Base-by-base conservation (phyloP, 2,329 filamentous ascomycete species). In the Huntiella abstrusa region DNA sequence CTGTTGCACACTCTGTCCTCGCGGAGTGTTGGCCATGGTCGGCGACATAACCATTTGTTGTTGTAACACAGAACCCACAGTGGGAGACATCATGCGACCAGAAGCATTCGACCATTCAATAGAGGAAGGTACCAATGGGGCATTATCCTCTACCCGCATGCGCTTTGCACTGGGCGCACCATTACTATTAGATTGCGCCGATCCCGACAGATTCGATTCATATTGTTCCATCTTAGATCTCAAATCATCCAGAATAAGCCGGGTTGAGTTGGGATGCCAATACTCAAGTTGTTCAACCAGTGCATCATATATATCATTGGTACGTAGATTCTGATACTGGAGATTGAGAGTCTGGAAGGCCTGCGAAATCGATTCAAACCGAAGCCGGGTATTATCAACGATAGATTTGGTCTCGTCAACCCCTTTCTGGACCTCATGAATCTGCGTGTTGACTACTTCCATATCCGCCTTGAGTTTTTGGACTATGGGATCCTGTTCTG, bases 261-360 rank as follows among this genome's bases (percentile, higher is more conserved):
- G 43, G 6, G 42, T 49, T 4, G 47, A 49, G n/a, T 43, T 41
- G 13, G 47, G 47, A 37, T 49, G 47, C 43, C 47, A 49, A 16
- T 45, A 34, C 33, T 49, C 48, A 5, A 49, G 40, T 6, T 49
- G 43, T 28, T 49, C 48, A 4, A 49, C 39, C n/a, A 49, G 46
- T 6, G 48, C 32, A n/a, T 43, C 33, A 32, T 43, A 49, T 4
- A 49, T 36, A n/a, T 49, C 48, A 13, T 28, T 28, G 6, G 43
- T 35, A 16, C 43, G 39, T 3, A 49, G n/a, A 15, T 46, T 38
- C 15, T 39, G 40, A 19, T 38, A 49, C 32, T 46, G 48, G 5
- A 28, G 10, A 28, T 46, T 39, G 8, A 49, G n/a, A 4, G 48
- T 43, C 19, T 43, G 37, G 10, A 49, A 32, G n/a, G 42, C n/a